Evolutionary conservation across 345 rosid genomes (phyloP).

Genomic region (Psidium friedrichsthalianum): DNA sequence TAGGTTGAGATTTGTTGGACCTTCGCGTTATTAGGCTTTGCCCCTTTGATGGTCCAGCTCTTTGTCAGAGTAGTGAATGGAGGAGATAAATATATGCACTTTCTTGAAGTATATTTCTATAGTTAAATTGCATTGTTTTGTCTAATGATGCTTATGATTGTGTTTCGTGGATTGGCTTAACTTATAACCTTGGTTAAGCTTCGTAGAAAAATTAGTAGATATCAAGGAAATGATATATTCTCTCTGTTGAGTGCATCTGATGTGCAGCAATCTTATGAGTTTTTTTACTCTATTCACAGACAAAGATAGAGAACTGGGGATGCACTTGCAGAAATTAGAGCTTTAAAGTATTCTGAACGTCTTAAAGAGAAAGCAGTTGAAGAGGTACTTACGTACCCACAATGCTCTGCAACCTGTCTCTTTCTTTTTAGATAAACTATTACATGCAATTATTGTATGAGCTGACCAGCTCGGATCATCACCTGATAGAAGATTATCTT

Average conservation of each 20-base stretch:
- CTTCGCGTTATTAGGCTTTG: neutral
- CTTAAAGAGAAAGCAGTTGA: conserved; percentile 36
- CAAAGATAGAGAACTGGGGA: conserved; percentile 37
- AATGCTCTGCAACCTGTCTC: neutral
- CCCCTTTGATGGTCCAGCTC: neutral
- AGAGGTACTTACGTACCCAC: conserved; percentile 14
- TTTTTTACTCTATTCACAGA: conserved; percentile 11
- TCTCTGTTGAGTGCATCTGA: neutral
- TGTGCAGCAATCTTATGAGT: neutral
- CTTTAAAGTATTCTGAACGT: conserved; percentile 28
- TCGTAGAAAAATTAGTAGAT: neutral
- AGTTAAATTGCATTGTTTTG: neutral
- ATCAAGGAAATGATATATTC: neutral
- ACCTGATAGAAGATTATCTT: neutral
- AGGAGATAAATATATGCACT: neutral
- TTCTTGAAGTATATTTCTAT: neutral
- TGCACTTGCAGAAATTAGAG: conserved; percentile 29
- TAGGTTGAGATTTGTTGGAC: neutral
- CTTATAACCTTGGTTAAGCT: neutral
- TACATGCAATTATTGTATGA: neutral
- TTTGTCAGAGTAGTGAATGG: neutral
- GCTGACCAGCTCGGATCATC: neutral
- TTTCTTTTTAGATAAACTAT: neutral
- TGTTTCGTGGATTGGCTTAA: neutral
- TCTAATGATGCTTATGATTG: neutral